Base-by-base conservation (phyloP, 1,139 yeast species). In the Yamadazyma spencermartinsiae region DNA sequence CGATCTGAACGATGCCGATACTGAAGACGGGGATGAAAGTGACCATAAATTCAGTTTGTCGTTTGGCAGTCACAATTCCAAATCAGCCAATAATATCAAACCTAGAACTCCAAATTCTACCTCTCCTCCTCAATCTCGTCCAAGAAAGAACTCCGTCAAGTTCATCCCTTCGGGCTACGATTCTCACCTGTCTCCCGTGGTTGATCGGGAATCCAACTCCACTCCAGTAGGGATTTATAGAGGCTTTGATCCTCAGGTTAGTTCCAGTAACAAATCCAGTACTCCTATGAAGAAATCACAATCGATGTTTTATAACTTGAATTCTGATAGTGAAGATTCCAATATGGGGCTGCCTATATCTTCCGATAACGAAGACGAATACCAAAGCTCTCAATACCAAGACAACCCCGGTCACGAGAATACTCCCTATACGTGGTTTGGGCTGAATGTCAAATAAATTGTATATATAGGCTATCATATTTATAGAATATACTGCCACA, bases 301-400 rank as follows among this genome's bases (percentile, higher is more conserved):
- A 40, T 56, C 65, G 11, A 58, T 68, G 33, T 68, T 69, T 45
- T 68, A 65, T 45, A 61, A 66, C 42, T 53, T 67, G 35, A 58
- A 65, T 32, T 54, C 50, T 6, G 56, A 55, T 35, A 19, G 24
- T 30, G 33, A 19, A 4, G 52, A 43, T 31, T 48, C 55, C 2
- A 44, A 49, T 28, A 35, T 34, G 35, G 48, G 37, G 5, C 46
- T 42, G 48, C 41, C 37, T 10, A 35, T 38, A 10, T 51, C 56
- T 16, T 48, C 54, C 9, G 60, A 55, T 17, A 52, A 45, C 15
- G 54, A 52, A 31, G 49, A 42, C 16, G 44, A 39, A n/a, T n/a
- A n/a, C n/a, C n/a, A n/a, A n/a, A n/a, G n/a, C n/a, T n/a, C n/a
- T n/a, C n/a, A n/a, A n/a, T n/a, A n/a, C n/a, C n/a, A n/a, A n/a